Percentiles rank a stretch among this genome's conserved stretches.
phyloP scores from a whole-genome alignment of 495 filamentous ascomycete species.

The Annulohypoxylon stygium region DNA sequence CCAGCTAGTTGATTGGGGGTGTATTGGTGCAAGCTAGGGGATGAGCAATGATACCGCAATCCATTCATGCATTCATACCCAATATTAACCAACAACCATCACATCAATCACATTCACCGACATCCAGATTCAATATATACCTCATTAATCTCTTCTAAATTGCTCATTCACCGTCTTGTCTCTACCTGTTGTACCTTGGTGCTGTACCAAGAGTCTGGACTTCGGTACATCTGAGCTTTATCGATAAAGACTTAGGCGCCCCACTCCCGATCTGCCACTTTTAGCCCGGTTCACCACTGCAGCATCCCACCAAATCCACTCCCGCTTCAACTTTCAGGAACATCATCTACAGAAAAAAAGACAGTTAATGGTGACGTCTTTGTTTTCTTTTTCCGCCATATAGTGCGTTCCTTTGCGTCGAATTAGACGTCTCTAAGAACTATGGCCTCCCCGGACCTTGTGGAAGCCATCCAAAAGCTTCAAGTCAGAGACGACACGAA shows the following conservation, averaged over 20 bases:
- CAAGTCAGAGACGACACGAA: constrained; percentile 47
- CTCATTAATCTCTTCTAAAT: not conserved
- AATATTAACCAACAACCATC: not conserved
- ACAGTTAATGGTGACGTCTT: constrained; percentile 23
- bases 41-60: not conserved
- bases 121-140: not conserved
- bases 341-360: not conserved
- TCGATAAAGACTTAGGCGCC: constrained; percentile 25
- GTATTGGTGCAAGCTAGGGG: not conserved
- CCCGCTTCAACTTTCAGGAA: constrained; percentile 2
- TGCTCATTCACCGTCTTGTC: not conserved
- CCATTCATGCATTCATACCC: not conserved
- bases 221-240: constrained; percentile 21
- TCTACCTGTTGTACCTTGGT: not conserved
- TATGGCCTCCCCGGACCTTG: constrained; percentile 57
- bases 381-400: not conserved
- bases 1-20: not conserved
- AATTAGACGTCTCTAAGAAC: constrained; percentile 27
- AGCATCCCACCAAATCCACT: constrained; percentile 27
- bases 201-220: not conserved
- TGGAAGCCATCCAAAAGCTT: constrained; percentile 57
- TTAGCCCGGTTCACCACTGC: not conserved
- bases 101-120: not conserved
- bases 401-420: constrained; percentile 7
- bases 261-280: constrained; percentile 20